A percentile compares a stretch with the other conserved stretches of the same genome.
These are phyloP conservation scores for Monosporascus sp. DNA, from an alignment of 2,329 filamentous ascomycete genomes.

Conservation along the genomic window DNA sequence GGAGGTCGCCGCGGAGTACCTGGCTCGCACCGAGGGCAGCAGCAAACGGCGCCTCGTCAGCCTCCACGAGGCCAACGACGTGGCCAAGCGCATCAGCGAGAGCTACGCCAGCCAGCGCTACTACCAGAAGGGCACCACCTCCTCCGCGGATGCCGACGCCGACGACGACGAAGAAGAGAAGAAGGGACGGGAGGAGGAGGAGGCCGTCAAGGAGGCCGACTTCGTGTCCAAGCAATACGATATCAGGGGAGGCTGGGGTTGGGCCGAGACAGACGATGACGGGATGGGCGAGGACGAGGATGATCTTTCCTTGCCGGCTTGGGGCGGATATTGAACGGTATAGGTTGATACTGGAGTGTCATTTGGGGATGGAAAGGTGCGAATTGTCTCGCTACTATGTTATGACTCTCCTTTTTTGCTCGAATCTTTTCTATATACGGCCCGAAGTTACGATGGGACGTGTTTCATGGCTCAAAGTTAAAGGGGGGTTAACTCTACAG, in stretches of 20 bases:
- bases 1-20: slow-evolving; percentile 19
- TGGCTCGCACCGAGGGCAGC: slow-evolving; percentile 17
- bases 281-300: neutral
- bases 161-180: slow-evolving; percentile 7
- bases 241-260: neutral
- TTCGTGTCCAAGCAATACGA: slow-evolving; percentile 10
- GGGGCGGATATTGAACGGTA: no score
- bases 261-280: neutral
- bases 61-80: slow-evolving; percentile 52
- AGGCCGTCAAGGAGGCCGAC: slow-evolving; percentile 7
- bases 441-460: no score
- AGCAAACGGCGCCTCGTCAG: slow-evolving; percentile 44
- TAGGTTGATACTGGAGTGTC: no score
- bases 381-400: no score
- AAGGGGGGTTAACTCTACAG: no score
- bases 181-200: slow-evolving; percentile 4
- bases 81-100: slow-evolving; percentile 50
- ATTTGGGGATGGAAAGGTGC: no score
- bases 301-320: no score
- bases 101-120: slow-evolving; percentile 31
- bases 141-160: slow-evolving; percentile 1
- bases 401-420: no score
- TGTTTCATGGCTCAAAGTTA: no score
- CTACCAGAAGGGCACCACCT: slow-evolving; percentile 6
- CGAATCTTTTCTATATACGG: no score